phyloP scores from a whole-genome alignment of 2,329 filamentous ascomycete species.

The Xylariaceae sp. region DNA sequence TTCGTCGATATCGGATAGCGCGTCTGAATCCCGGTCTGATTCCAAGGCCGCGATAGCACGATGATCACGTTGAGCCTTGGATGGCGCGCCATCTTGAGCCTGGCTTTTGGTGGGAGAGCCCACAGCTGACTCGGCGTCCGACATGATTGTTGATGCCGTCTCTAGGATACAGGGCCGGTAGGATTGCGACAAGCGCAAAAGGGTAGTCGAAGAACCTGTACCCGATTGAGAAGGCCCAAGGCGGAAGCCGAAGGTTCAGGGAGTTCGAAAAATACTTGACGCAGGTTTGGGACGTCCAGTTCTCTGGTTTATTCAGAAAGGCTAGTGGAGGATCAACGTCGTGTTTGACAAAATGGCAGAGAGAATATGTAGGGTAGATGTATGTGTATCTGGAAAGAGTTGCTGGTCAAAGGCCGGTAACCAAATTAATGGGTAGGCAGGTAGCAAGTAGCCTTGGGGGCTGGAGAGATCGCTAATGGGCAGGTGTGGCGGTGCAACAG shows the following conservation, averaged over 20 bases:
- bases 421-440: too few relatives aligned
- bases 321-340: neutral
- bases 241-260: neutral
- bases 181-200: neutral
- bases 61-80: slow-evolving; percentile 38
- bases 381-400: too few relatives aligned
- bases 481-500: neutral
- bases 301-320: neutral
- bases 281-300: neutral
- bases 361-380: too few relatives aligned
- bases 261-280: neutral
- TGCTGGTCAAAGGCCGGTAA: too few relatives aligned
- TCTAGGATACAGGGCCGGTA: neutral
- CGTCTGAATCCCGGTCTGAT: slow-evolving; percentile 55
- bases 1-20: slow-evolving; percentile 65
- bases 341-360: neutral
- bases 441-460: too few relatives aligned
- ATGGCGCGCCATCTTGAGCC: slow-evolving; percentile 30
- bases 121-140: slow-evolving; percentile 44
- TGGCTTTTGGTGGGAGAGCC: slow-evolving; percentile 34
- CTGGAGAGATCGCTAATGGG: neutral
- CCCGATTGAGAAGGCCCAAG: neutral
- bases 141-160: slow-evolving; percentile 33
- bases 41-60: slow-evolving; percentile 41
- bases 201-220: neutral